A percentile compares a stretch with the other conserved stretches of the same genome.
Evolutionary conservation across 257 asterid genomes (phyloP).

Genomic region (Marsdenia floribunda): DNA sequence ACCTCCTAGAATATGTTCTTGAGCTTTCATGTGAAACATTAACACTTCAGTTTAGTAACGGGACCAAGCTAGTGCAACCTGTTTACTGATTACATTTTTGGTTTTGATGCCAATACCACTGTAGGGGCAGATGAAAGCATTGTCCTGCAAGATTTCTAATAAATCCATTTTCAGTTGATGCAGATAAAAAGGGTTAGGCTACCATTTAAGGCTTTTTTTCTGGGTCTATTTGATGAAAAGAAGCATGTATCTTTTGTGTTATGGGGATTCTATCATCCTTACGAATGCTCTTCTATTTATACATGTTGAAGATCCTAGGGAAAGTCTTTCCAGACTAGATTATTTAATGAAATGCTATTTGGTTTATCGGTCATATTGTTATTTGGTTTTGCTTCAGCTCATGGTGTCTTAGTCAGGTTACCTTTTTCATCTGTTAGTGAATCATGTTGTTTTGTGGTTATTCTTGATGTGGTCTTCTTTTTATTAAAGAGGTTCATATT

Average conservation of each 20-base stretch:
- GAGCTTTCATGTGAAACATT: neutral
- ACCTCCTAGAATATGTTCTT: neutral
- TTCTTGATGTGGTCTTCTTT: slow-evolving; percentile 1
- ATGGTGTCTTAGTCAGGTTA: neutral
- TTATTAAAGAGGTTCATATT: slow-evolving; percentile 6
- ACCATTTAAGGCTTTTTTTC: neutral
- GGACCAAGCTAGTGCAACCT: neutral
- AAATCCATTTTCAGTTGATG: neutral
- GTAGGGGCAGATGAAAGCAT: neutral
- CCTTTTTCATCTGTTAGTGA: neutral
- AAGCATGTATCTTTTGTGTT: neutral
- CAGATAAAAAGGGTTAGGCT: neutral
- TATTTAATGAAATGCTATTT: neutral
- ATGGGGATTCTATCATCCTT: neutral
- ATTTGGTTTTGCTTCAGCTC: neutral
- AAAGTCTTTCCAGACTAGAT: neutral
- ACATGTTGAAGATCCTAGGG: neutral
- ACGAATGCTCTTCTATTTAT: neutral
- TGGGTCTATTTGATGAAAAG: neutral
- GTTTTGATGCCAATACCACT: neutral
- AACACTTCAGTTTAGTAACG: neutral
- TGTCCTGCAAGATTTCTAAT: neutral
- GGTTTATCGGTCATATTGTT: neutral
- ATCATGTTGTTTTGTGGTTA: neutral
- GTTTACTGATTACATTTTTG: neutral